Conservation (phyloP, 1,284 basidiomycete genomes). For the Ceratobasidium sp. region DNA sequence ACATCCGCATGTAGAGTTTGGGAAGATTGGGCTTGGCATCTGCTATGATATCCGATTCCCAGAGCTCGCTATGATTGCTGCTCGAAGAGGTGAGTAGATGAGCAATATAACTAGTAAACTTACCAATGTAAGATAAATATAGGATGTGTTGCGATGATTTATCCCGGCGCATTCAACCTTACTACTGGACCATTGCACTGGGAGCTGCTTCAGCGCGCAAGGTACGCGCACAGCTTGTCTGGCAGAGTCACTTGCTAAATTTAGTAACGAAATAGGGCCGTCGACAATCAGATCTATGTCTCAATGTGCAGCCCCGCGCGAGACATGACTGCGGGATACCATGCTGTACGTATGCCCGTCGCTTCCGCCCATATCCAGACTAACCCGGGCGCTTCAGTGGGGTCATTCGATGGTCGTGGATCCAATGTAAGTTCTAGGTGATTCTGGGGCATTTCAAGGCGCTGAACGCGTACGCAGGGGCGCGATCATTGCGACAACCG, state of each 20-base stretch:
- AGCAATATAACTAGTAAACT: slow-evolving; percentile 42
- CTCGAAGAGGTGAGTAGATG: slow-evolving; percentile 76
- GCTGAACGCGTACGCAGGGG: slow-evolving; percentile 67
- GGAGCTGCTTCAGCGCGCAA: slow-evolving; percentile 90
- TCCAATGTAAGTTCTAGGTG: slow-evolving; percentile 75
- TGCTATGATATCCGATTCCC: slow-evolving; percentile 96
- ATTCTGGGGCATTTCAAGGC: slow-evolving; percentile 2
- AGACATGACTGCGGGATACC: slow-evolving; percentile 83
- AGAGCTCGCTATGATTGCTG: slow-evolving; percentile 92
- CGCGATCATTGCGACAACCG: slow-evolving; percentile 82
- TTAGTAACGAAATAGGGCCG: slow-evolving; percentile 70
- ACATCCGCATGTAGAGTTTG: slow-evolving; percentile 73
- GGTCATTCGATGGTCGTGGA: slow-evolving; percentile 92
- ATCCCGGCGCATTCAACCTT: slow-evolving; percentile 90
- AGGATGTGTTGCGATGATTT: slow-evolving; percentile 93
- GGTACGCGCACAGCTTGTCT: slow-evolving; percentile 63
- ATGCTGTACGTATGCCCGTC: slow-evolving; percentile 73
- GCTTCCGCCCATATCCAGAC: slow-evolving; percentile 8
- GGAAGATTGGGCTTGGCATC: slow-evolving; percentile 90
- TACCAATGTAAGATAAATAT: slow-evolving; percentile 34
- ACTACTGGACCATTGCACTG: slow-evolving; percentile 98
- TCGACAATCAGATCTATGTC: slow-evolving; percentile 97
- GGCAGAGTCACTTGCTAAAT: slow-evolving; percentile 27
- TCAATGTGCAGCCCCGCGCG: slow-evolving; percentile 97
- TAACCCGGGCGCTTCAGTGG: slow-evolving; percentile 69